phyloP scores from a whole-genome alignment of 192 early-diverging fungal genomes.

The Piromyces finnis region DNA sequence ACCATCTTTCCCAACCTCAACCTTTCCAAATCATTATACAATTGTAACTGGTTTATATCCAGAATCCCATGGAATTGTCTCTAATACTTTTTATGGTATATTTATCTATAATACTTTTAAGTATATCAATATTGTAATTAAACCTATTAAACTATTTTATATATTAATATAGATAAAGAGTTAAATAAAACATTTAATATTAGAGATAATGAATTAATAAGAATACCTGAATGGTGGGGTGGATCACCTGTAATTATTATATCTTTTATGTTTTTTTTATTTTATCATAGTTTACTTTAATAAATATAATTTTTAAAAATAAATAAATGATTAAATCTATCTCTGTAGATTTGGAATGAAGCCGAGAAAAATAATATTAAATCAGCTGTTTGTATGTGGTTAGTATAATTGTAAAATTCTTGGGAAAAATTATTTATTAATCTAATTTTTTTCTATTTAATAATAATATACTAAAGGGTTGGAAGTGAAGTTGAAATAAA shows the following conservation, averaged over 20 bases:
- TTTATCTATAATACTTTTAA: constrained; percentile 69
- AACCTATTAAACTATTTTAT: constrained; percentile 17
- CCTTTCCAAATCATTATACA: constrained; percentile 88
- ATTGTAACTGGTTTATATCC: constrained; percentile 86
- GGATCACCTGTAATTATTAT: constrained; percentile 50
- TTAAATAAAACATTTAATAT: not conserved
- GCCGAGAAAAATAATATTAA: constrained; percentile 47
- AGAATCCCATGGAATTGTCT: constrained; percentile 78
- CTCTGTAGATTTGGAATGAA: constrained; percentile 76
- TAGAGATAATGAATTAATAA: not conserved
- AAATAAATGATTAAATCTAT: too few species aligned
- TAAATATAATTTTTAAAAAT: too few species aligned
- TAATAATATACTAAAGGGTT: not conserved
- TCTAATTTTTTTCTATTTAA: too few species aligned
- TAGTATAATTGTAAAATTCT: constrained; percentile 8
- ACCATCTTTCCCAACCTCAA: constrained; percentile 54
- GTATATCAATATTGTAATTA: too few species aligned
- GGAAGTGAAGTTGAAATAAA: not conserved
- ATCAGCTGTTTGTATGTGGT: constrained; percentile 78
- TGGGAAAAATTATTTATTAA: too few species aligned
- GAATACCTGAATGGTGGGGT: constrained; percentile 52
- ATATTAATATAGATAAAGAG: not conserved
- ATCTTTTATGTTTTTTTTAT: constrained; percentile 1
- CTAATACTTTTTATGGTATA: constrained; percentile 23
- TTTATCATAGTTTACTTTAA: too few species aligned